A percentile compares a stretch with the other conserved stretches of the same genome.
Conservation (phyloP, 1,284 basidiomycete genomes). For the Pseudozyma sp. region DNA sequence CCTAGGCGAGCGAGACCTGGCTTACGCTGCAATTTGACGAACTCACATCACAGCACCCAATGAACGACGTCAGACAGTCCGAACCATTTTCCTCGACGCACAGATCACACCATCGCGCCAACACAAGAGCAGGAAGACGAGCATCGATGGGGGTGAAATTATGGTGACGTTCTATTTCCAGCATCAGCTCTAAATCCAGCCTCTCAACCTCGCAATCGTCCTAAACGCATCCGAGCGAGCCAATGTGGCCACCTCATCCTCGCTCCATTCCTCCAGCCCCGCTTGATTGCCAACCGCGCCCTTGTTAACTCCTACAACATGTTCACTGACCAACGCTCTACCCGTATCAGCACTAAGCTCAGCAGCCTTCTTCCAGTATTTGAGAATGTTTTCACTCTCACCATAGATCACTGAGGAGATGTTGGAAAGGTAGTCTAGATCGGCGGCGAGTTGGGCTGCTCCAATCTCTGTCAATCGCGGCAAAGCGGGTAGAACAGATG, state of each 20-base stretch:
- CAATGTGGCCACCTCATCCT: conserved; percentile 9
- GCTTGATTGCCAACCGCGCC: not conserved
- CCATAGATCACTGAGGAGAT: conserved; percentile 83
- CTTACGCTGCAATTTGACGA: no score
- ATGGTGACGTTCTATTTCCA: no score
- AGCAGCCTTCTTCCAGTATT: conserved; percentile 29
- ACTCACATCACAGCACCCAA: no score
- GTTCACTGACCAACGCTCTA: conserved; percentile 10
- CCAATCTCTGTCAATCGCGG: conserved; percentile 75
- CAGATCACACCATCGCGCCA: no score
- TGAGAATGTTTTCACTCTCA: conserved; percentile 23
- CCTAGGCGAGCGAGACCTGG: no score
- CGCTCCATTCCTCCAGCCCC: conserved; percentile 13
- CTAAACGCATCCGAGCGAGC: conserved; percentile 31
- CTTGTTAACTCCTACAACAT: conserved; percentile 11
- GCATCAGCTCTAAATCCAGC: conserved; percentile 18
- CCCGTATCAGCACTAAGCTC: conserved; percentile 22
- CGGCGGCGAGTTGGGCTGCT: conserved; percentile 84
- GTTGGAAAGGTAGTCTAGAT: conserved; percentile 88
- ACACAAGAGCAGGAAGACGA: not conserved
- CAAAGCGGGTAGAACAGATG: conserved; percentile 71
- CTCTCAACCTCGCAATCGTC: conserved; percentile 25
- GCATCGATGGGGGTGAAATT: not conserved
- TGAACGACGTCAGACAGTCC: no score
- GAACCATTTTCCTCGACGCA: no score